Evolutionary conservation across 345 rosid species (phyloP).

Genomic region (Turnera subulata): DNA sequence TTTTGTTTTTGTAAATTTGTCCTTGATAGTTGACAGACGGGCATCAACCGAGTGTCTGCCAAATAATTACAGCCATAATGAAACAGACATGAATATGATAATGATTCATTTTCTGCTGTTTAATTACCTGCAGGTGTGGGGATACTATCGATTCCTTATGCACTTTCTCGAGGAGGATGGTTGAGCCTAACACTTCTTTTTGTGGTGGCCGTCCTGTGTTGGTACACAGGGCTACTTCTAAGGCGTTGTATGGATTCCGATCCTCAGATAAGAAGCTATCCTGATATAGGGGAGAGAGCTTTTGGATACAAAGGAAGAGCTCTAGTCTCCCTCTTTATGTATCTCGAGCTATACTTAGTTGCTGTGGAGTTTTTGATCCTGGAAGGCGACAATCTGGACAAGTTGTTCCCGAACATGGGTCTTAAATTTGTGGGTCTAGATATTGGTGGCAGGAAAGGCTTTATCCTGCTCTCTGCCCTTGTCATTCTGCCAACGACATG

Average conservation of each 20-base stretch:
- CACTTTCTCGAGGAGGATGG: slow-evolving; percentile 70
- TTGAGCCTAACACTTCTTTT: slow-evolving; percentile 44
- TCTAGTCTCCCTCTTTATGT: slow-evolving; percentile 47
- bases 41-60: no score
- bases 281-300: slow-evolving; percentile 53
- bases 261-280: slow-evolving; percentile 46
- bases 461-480: slow-evolving; percentile 46
- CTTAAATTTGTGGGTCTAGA: slow-evolving; percentile 32
- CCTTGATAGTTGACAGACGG: no score
- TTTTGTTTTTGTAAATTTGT: no score
- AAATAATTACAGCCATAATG: not conserved
- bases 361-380: slow-evolving; percentile 65
- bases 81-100: not conserved
- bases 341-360: slow-evolving; percentile 49
- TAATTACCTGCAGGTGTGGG: slow-evolving; percentile 63
- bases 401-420: slow-evolving; percentile 43
- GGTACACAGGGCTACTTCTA: slow-evolving; percentile 61
- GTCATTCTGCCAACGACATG: slow-evolving; percentile 63
- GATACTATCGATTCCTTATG: slow-evolving; percentile 59
- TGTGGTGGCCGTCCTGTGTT: slow-evolving; percentile 46
- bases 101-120: not conserved
- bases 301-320: slow-evolving; percentile 61
- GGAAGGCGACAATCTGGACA: slow-evolving; percentile 65
- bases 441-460: slow-evolving; percentile 48
- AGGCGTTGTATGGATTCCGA: slow-evolving; percentile 46